Evolutionary conservation across 441 rosid genomes (phyloP), one percentile per base, ranked within the genome.

Genomic region (Cnidoscolus chayamansa): DNA sequence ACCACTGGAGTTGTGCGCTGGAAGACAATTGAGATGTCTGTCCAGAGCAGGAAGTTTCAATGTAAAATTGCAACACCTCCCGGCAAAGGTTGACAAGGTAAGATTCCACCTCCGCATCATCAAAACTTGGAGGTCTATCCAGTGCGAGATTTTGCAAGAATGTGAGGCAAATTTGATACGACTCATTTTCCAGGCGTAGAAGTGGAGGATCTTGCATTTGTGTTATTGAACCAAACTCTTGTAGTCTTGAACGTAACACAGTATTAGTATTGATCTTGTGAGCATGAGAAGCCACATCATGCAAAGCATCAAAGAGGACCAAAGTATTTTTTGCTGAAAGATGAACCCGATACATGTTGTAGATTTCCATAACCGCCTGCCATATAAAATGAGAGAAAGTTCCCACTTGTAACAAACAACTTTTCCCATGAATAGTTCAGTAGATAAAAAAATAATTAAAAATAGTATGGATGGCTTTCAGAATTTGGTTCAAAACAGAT

Each of bases 131-230:
- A 70, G 87, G 90, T 77, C 80, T 77, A 79, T 89, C 98, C 64
- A 83, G 57, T 48, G 88, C 72, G 25, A 94, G 90, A 80, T 94
- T 89, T 81, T 92, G 98, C 74, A 96, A 76, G 82, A 96, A 89
- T 63, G 97, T 88, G 69, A 96, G 92, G 82, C 99, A 89, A 75
- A 94, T 89, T 73, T 96, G 98, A 76, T 86, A 94, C n/a, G 98
- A 90, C 82, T 96, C 99, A 51, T 92, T 96, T 81, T 96, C 99
- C 9, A 96, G 90, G 67, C 99, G 98, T 25, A 96, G 77, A 1
- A 96, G 79, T 9, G 99, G 99, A 72, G 99, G 99, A 76, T 94
- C 99, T 83, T 94, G 99, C 98, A 96, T 94, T 74, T 96, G 99
- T 58, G 97, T 92, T 86, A 94, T 85, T 54, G 95, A 81, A 78